These are phyloP conservation scores for Alternaria novae-zelandiae DNA, from an alignment of 2,329 filamentous ascomycete species.

Conservation along the genomic window DNA sequence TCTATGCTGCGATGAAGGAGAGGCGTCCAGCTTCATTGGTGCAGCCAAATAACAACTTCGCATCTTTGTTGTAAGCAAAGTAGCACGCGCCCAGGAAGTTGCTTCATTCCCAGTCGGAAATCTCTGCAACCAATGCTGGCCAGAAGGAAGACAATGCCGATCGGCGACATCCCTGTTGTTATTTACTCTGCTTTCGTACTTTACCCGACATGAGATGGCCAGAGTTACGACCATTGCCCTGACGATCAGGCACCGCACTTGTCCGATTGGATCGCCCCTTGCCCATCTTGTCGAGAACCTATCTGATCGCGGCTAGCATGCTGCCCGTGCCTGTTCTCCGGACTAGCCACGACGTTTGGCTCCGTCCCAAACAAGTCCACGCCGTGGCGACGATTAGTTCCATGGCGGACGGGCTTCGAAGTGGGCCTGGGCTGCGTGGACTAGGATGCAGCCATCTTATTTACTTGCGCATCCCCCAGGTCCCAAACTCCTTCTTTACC, in stretches of 20 bases:
- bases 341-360: constrained; percentile 43
- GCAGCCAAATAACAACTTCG: constrained; percentile 10
- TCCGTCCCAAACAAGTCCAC: constrained; percentile 38
- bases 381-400: constrained; percentile 45
- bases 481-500: constrained; percentile 32
- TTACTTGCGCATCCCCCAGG: constrained; percentile 45
- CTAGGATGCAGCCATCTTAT: constrained; percentile 42
- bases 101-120: constrained; percentile 27
- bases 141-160: constrained; percentile 14
- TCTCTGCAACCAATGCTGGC: constrained; percentile 22
- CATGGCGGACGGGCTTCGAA: constrained; percentile 35
- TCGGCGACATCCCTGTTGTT: constrained; percentile 30
- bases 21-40: not conserved
- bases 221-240: constrained; percentile 35
- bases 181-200: constrained; percentile 41
- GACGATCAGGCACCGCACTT: constrained; percentile 42
- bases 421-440: constrained; percentile 34
- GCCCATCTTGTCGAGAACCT: constrained; percentile 23
- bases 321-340: constrained; percentile 34
- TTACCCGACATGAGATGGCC: constrained; percentile 28
- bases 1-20: not conserved
- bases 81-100: constrained; percentile 16
- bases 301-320: constrained; percentile 29
- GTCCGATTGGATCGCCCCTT: constrained; percentile 39
- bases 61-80: not conserved